Evolutionary conservation across 1,284 basidiomycete genomes (phyloP), one percentile per base, ranked within the genome.

Genomic region (Schizophyllum commune): DNA sequence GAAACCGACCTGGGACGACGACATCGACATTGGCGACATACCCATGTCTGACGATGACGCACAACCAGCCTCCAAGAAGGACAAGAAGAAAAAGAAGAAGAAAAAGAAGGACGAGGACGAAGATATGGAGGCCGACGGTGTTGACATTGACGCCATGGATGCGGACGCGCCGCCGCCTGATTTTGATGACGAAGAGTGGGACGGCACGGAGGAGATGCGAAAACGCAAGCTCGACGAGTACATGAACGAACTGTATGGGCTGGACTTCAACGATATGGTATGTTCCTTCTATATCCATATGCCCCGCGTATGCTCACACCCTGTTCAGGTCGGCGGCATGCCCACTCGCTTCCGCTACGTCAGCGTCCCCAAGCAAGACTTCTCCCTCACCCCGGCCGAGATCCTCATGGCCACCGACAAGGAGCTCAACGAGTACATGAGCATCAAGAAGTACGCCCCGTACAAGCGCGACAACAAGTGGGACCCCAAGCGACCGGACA

Each of bases 221-320:
- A 91, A 91, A 72, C 79, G 77, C 55, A 89, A 87, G 67, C 75
- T 96, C 59, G 87, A 94, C 61, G 80, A 91, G 68, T 92, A 96
- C 67, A 91, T 98, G 86, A 91, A 96, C 64, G 91, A 95, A 70
- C 81, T 98, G 59, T 91, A 94, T 72, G 85, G 80, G 32, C 80
- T 98, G 19, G 95, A 98, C 67, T 97, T 98, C 78, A 98, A 98
- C 74, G 96, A 98, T 71, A 84, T 97, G 79, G 94, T 95, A 65
- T 68, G 88, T 75, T 3, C 33, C 19, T 32, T 58, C 47, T 59
- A 56, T 51, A 55, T 52, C 60, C 54, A 32, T 56, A 59, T 20
- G 56, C 22, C 62, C 22, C 39, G 19, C 32, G 21, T 47, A 61
- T 52, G 32, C 58, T 66, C 58, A 61, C 63, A 57, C 39, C 32